Evolutionary conservation across 352 stramenopile genomes (phyloP), one percentile per base, ranked within the genome.

Genomic region (Globisporangium recalcitrans): DNA sequence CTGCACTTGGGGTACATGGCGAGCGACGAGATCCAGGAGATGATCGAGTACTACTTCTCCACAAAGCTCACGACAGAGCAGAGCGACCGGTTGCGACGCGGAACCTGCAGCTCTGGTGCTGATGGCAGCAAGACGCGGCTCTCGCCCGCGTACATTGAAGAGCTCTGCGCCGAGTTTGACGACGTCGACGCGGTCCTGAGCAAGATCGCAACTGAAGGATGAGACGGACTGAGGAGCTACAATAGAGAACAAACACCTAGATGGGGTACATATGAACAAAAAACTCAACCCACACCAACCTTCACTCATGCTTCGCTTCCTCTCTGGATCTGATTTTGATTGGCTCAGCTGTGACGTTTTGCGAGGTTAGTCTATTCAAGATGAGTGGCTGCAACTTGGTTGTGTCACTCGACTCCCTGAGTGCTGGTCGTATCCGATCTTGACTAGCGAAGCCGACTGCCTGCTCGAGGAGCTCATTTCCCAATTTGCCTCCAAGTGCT

Each of bases 1-100:
- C 31, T 96, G 16, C 55, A 81, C 42, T 69, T 96, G 27, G 75
- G 72, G 31, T 87, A 77, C 71, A 87, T 93, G 69, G 65, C 65
- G 14, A 67, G 57, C 27, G 42, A 47, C 48, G 67, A 82, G 38
- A 71, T 74, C 40, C 63, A 64, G 26, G 53, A 82, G 40, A 87
- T 90, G 78, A 63, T 86, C 52, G 67, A 82, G 58, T 82, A 87
- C 64, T 90, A 86, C 52, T 85, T 74, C 48, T 67, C 65, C 21
- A 68, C 57, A 1, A 59, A 52, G 46, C 58, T 85, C 32, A 70
- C 63, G 3, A 13, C 36, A 2, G 58, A 74, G 4, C 66, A 85
- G 24, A 26, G 3, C 19, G 4, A 24, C 5, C 51, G 51, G 9
- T 29, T 57, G 44, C 29, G 29, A 31, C 32, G 14, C 21, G 34